phyloP scores from a whole-genome alignment of 805 yeast genomes.

The Candida golubevii region DNA sequence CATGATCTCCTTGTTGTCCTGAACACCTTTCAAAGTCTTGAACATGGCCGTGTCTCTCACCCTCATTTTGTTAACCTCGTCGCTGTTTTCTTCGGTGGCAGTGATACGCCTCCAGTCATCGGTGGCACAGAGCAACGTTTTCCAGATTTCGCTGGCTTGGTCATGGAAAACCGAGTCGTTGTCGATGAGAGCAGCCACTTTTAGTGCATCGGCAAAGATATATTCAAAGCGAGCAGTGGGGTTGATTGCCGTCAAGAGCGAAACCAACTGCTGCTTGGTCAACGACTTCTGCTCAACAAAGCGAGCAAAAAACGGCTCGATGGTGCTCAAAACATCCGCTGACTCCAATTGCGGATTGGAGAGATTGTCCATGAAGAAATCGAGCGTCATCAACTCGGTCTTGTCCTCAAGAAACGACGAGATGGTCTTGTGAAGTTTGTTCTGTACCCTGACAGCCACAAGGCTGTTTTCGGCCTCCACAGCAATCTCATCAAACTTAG shows the following conservation, averaged over 20 bases:
- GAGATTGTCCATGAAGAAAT: slow-evolving; percentile 21
- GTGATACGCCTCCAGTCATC: slow-evolving; percentile 50
- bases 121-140: slow-evolving; percentile 45
- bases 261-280: slow-evolving; percentile 44
- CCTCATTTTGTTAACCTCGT: slow-evolving; percentile 36
- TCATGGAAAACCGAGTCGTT: slow-evolving; percentile 23
- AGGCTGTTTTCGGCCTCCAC: slow-evolving; percentile 47
- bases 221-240: slow-evolving; percentile 18
- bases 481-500: slow-evolving; percentile 10
- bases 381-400: slow-evolving; percentile 22
- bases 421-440: slow-evolving; percentile 23
- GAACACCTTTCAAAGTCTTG: slow-evolving; percentile 31
- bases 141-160: slow-evolving; percentile 45
- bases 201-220: slow-evolving; percentile 44
- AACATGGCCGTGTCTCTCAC: slow-evolving; percentile 42
- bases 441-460: slow-evolving; percentile 48
- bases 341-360: slow-evolving; percentile 10
- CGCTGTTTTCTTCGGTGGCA: slow-evolving; percentile 33
- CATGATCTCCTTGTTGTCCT: slow-evolving; percentile 11
- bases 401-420: slow-evolving; percentile 23
- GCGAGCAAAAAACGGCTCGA: slow-evolving; percentile 22
- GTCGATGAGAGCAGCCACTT: slow-evolving; percentile 40
- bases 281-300: slow-evolving; percentile 39
- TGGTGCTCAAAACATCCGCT: slow-evolving; percentile 11
- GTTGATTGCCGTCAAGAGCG: slow-evolving; percentile 45